Conservation (phyloP, 768 basidiomycete species). For the Thelephora ganbajun region DNA sequence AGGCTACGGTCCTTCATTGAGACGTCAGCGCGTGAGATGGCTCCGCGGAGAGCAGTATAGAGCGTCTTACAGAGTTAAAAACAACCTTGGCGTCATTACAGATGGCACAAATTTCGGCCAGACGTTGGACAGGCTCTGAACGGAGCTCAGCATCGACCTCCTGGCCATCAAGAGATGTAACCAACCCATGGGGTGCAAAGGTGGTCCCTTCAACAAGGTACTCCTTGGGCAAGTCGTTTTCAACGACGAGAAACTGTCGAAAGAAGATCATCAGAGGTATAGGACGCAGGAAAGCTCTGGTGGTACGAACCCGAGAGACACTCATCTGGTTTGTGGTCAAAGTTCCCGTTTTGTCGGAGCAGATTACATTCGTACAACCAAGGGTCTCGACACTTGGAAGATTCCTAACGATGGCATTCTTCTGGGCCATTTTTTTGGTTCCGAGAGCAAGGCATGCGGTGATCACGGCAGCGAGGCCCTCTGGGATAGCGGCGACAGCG, state of each 20-base stretch:
- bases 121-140: constrained; percentile 61
- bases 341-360: constrained; percentile 97
- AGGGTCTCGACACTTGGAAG: constrained; percentile 95
- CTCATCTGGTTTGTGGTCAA: constrained; percentile 97
- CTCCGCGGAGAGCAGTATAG: background rate
- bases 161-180: constrained; percentile 56
- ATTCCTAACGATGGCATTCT: constrained; percentile 95
- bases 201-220: constrained; percentile 86
- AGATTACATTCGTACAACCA: constrained; percentile 96
- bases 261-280: background rate
- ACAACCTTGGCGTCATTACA: constrained; percentile 92
- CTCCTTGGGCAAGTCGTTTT: constrained; percentile 41
- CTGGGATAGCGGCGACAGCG: constrained; percentile 98
- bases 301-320: constrained; percentile 52
- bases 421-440: constrained; percentile 98
- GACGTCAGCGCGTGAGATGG: constrained; percentile 1
- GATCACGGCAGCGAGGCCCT: constrained; percentile 96
- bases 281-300: background rate
- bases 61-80: constrained; percentile 51
- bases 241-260: constrained; percentile 61
- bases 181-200: constrained; percentile 71
- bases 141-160: constrained; percentile 38
- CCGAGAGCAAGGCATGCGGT: constrained; percentile 94
- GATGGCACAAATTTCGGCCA: constrained; percentile 85
- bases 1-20: constrained; percentile 54